Percentiles rank a stretch among this genome's conserved stretches.
These are phyloP conservation scores for Fusarium hainanense DNA, from an alignment of 2,329 filamentous ascomycete genomes.

Conservation along the genomic window DNA sequence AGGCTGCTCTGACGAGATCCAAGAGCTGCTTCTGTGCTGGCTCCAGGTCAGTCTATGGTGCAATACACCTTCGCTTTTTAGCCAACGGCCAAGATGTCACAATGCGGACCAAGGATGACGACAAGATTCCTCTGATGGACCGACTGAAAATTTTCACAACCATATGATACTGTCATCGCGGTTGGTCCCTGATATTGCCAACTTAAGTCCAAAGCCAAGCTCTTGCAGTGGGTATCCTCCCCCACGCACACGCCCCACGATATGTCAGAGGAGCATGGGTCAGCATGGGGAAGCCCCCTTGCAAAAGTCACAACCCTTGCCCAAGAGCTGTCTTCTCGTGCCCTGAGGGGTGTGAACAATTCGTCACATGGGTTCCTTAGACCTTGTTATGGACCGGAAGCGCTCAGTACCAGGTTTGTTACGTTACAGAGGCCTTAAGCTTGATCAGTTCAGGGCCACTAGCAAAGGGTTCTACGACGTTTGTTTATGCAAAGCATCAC, in stretches of 20 bases:
- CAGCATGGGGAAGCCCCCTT: slow-evolving; percentile 31
- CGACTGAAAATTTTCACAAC: slow-evolving; percentile 5
- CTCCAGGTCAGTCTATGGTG: background rate
- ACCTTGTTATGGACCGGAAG: slow-evolving; percentile 4
- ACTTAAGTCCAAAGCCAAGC: slow-evolving; percentile 16
- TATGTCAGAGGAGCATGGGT: slow-evolving; percentile 36
- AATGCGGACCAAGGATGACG: slow-evolving; percentile 32
- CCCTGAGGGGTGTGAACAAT: slow-evolving; percentile 27
- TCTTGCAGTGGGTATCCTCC: slow-evolving; percentile 21
- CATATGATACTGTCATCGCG: background rate
- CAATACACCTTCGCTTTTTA: background rate
- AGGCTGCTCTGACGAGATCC: slow-evolving; percentile 23
- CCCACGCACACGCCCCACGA: slow-evolving; percentile 36
- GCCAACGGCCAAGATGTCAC: slow-evolving; percentile 17
- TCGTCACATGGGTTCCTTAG: slow-evolving; percentile 8
- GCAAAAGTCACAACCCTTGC: slow-evolving; percentile 17
- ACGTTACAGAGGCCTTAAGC: background rate
- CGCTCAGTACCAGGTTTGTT: slow-evolving; percentile 26
- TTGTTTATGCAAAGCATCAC: slow-evolving; percentile 10
- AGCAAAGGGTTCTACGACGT: background rate
- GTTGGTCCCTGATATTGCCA: slow-evolving; percentile 3
- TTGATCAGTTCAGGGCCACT: background rate
- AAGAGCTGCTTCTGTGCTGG: slow-evolving; percentile 8
- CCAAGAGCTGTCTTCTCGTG: background rate
- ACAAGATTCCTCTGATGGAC: slow-evolving; percentile 7